phyloP scores from a whole-genome alignment of 208 protist species.

The Leishmania arabica region DNA sequence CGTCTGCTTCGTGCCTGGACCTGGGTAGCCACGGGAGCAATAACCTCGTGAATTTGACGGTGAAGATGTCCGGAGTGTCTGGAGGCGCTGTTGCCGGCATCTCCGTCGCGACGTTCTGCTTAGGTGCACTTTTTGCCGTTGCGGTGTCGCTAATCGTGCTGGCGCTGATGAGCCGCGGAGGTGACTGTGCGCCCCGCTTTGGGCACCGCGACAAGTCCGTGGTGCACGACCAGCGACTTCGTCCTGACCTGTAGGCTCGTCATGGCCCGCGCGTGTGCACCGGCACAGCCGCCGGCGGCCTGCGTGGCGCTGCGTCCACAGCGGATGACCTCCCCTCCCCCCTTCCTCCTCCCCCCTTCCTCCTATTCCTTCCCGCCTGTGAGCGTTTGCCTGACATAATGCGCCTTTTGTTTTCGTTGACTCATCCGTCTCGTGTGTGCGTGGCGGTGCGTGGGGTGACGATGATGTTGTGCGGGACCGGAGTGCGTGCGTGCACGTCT shows the following conservation, averaged over 20 bases:
- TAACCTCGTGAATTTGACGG: background rate
- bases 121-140: background rate
- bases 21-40: background rate
- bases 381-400: background rate
- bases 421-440: background rate
- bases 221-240: background rate
- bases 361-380: background rate
- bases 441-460: background rate
- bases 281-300: background rate
- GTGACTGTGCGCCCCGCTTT: background rate
- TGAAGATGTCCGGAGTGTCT: slow-evolving; percentile 17
- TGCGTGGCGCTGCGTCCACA: background rate
- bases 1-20: slow-evolving; percentile 5
- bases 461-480: background rate
- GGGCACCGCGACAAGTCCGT: background rate
- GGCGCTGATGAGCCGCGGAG: slow-evolving; percentile 4
- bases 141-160: slow-evolving; percentile 7
- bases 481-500: background rate
- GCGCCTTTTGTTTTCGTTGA: background rate
- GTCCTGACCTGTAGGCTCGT: background rate
- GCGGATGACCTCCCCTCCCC: background rate
- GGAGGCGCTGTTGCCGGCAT: slow-evolving; percentile 14
- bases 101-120: slow-evolving; percentile 16
- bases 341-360: background rate
- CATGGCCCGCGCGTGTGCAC: background rate